Percentiles rank a stretch among this genome's conserved stretches.
These are phyloP conservation scores for Mucor velutinosus DNA, from an alignment of 371 early-diverging fungal species.

Conservation along the genomic window DNA sequence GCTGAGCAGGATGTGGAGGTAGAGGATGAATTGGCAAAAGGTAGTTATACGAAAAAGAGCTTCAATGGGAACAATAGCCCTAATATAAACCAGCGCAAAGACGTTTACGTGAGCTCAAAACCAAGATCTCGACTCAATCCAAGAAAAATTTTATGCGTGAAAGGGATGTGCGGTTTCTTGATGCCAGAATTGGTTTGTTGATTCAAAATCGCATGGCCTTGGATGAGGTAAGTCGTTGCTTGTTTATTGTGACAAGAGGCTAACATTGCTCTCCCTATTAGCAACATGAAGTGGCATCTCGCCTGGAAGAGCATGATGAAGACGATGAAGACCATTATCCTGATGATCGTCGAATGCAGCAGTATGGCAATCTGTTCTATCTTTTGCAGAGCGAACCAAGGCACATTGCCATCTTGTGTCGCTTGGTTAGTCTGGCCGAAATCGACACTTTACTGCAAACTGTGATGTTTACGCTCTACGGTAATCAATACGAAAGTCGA, in stretches of 20 bases:
- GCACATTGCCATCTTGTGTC: slow-evolving; percentile 84
- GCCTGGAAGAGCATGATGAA: slow-evolving; percentile 75
- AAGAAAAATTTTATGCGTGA: slow-evolving; percentile 95
- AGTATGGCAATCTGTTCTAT: slow-evolving; percentile 93
- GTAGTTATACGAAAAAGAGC: slow-evolving; percentile 13
- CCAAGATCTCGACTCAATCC: slow-evolving; percentile 88
- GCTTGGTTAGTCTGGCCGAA: slow-evolving; percentile 86
- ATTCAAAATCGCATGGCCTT: slow-evolving; percentile 94
- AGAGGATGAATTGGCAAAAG: slow-evolving; percentile 86
- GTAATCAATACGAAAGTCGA: slow-evolving; percentile 94
- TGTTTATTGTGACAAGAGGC: too few species aligned
- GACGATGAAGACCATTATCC: slow-evolving; percentile 71
- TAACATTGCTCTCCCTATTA: slow-evolving; percentile 14
- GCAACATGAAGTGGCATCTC: slow-evolving; percentile 82
- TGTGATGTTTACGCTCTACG: slow-evolving; percentile 95
- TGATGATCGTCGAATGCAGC: slow-evolving; percentile 83
- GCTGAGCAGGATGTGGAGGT: slow-evolving; percentile 93
- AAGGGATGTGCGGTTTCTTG: slow-evolving; percentile 92
- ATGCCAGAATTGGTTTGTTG: slow-evolving; percentile 89
- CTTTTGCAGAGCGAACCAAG: slow-evolving; percentile 92
- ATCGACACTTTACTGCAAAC: slow-evolving; percentile 93
- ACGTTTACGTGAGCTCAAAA: slow-evolving; percentile 83
- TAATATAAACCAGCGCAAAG: slow-evolving; percentile 68
- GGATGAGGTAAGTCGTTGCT: slow-evolving; percentile 62
- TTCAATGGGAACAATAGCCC: background rate